Conservation (phyloP, 1,284 basidiomycete genomes). For the Vanrija sp. region DNA sequence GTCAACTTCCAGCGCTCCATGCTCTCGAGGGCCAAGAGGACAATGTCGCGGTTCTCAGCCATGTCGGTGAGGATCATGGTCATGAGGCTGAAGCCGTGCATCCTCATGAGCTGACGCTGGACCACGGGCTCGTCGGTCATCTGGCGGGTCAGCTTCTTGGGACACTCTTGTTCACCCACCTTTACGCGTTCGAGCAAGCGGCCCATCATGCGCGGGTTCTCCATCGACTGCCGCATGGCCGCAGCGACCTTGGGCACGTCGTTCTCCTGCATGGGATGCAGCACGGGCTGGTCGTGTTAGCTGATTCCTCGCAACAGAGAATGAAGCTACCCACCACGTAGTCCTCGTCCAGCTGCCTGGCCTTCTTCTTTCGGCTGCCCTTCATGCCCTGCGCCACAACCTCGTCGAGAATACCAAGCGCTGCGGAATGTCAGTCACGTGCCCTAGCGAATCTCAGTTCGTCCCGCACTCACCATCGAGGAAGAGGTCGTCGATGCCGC, state of each 20-base stretch:
- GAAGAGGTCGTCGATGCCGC: constrained; percentile 87
- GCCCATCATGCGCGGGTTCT: constrained; percentile 73
- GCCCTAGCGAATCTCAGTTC: background rate
- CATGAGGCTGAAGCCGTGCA: constrained; percentile 93
- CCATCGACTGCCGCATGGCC: constrained; percentile 78
- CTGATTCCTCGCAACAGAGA: background rate
- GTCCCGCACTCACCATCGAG: constrained; percentile 67
- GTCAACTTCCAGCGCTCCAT: constrained; percentile 76
- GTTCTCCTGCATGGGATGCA: constrained; percentile 66
- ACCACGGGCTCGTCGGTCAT: constrained; percentile 78
- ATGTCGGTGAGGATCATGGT: constrained; percentile 76
- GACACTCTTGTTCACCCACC: too few relatives aligned
- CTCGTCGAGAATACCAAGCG: constrained; percentile 92
- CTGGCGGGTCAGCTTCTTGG: constrained; percentile 53
- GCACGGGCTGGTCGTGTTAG: constrained; percentile 46
- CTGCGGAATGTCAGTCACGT: constrained; percentile 50
- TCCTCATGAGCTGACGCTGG: constrained; percentile 79
- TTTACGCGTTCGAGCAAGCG: constrained; percentile 83
- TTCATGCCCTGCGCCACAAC: constrained; percentile 72
- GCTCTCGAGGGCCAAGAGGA: constrained; percentile 64
- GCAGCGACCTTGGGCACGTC: constrained; percentile 89
- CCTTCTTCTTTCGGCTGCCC: constrained; percentile 84
- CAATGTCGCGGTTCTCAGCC: constrained; percentile 66
- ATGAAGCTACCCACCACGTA: constrained; percentile 60
- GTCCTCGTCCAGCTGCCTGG: constrained; percentile 90